phyloP scores from a whole-genome alignment of 768 basidiomycete species.

The Podaxis rugospora region DNA sequence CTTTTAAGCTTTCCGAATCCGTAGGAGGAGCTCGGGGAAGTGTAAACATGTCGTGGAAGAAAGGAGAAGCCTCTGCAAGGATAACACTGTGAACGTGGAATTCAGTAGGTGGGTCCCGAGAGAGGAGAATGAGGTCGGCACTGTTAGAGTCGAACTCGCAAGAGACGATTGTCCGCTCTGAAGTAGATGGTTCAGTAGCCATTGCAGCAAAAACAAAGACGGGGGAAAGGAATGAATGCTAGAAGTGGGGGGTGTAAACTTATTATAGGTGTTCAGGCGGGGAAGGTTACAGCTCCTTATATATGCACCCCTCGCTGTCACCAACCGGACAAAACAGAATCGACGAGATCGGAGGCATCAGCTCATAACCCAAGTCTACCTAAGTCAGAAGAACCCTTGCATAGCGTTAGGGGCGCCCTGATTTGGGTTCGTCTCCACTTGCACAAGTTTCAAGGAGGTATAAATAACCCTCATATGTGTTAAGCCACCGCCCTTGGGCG shows the following conservation, averaged over 20 bases:
- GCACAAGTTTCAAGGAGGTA: not conserved
- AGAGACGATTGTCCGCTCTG: not conserved
- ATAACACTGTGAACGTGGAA: slow-evolving; percentile 63
- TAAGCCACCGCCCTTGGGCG: not conserved
- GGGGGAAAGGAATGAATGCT: not conserved
- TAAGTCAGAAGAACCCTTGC: not conserved
- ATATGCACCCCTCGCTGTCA: not conserved
- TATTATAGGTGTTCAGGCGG: not conserved
- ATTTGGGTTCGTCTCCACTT: slow-evolving; percentile 2
- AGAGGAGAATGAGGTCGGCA: slow-evolving; percentile 51
- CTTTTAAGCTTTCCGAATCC: slow-evolving; percentile 9
- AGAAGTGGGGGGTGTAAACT: not conserved
- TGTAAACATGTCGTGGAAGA: slow-evolving; percentile 67
- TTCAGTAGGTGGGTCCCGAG: slow-evolving; percentile 33
- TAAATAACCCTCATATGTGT: not conserved
- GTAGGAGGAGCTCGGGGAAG: slow-evolving; percentile 46
- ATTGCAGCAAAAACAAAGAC: not conserved
- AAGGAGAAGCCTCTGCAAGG: slow-evolving; percentile 58
- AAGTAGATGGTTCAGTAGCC: not conserved
- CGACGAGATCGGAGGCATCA: slow-evolving; percentile 1
- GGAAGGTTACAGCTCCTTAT: not conserved
- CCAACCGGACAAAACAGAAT: not conserved
- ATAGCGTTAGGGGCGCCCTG: not conserved
- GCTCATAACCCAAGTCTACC: not conserved
- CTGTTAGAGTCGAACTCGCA: slow-evolving; percentile 27